These are phyloP conservation scores for Termitomyces sp. DNA, from an alignment of 768 basidiomycete species.

Conservation along the genomic window DNA sequence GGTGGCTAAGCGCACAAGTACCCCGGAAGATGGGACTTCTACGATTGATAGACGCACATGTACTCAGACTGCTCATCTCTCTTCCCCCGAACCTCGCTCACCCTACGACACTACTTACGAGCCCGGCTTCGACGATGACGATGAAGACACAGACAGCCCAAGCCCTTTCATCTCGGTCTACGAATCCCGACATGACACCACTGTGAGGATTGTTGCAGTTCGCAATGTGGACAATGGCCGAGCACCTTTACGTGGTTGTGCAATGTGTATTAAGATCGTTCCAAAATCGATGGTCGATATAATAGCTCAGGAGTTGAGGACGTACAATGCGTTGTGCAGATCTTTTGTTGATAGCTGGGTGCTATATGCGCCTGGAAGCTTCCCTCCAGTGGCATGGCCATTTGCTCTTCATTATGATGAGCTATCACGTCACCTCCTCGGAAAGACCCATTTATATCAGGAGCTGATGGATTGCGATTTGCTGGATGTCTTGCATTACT, in stretches of 20 bases:
- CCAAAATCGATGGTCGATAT: slow-evolving; percentile 17
- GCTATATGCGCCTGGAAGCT: slow-evolving; percentile 34
- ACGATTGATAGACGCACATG: not conserved
- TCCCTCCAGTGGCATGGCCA: slow-evolving; percentile 26
- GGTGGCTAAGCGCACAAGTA: not conserved
- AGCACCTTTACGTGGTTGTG: slow-evolving; percentile 18
- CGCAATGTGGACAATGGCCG: slow-evolving; percentile 20
- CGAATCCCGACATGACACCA: slow-evolving; percentile 15
- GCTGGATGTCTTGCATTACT: slow-evolving; percentile 22
- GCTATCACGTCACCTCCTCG: slow-evolving; percentile 7
- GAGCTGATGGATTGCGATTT: slow-evolving; percentile 39
- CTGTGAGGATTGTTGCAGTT: slow-evolving; percentile 13
- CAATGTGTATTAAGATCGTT: slow-evolving; percentile 39
- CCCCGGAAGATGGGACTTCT: not conserved
- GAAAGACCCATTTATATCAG: slow-evolving; percentile 17
- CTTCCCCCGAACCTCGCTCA: not conserved
- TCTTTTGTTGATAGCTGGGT: slow-evolving; percentile 20
- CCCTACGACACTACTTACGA: not conserved
- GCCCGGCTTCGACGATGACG: not conserved
- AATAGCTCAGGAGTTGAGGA: slow-evolving; percentile 29
- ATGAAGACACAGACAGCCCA: slow-evolving; percentile 8
- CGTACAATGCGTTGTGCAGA: slow-evolving; percentile 31
- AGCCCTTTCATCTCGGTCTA: slow-evolving; percentile 31
- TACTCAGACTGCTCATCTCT: not conserved
- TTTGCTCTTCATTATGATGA: slow-evolving; percentile 39